These are phyloP conservation scores for Fusarium proliferatum DNA, from an alignment of 2,329 filamentous ascomycete genomes.

Conservation along the genomic window DNA sequence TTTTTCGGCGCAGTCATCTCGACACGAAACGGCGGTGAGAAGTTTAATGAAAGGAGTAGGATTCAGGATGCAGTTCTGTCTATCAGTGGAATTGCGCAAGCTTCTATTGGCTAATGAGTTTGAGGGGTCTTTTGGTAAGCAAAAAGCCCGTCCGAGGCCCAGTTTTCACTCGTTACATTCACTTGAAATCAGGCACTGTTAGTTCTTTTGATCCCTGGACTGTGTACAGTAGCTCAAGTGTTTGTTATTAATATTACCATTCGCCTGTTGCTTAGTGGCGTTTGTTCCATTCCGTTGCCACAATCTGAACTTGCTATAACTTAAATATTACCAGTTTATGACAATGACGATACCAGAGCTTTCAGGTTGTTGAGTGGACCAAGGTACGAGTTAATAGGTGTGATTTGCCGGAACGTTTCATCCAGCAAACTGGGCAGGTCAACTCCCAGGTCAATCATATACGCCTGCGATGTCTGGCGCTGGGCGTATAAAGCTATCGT, in stretches of 20 bases:
- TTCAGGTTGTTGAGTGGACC: not conserved
- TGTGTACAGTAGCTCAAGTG: not conserved
- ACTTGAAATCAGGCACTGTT: not conserved
- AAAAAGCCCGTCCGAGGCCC: too few relatives aligned
- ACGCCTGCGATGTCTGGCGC: conserved; percentile 10
- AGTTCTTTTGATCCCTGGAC: too few relatives aligned
- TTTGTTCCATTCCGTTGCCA: not conserved
- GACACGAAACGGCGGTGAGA: not conserved
- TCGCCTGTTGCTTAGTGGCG: not conserved
- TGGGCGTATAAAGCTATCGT: conserved; percentile 11
- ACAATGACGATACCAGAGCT: not conserved
- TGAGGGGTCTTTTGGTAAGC: not conserved
- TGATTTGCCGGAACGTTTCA: conserved; percentile 5
- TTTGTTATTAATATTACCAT: not conserved
- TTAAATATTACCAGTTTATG: not conserved
- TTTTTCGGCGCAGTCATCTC: not conserved
- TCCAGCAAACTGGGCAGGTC: conserved; percentile 12
- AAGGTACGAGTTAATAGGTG: not conserved
- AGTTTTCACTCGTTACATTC: not conserved
- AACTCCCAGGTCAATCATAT: conserved; percentile 10
- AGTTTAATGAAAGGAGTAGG: not conserved
- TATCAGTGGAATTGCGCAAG: not conserved
- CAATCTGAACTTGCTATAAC: not conserved
- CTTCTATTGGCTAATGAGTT: not conserved
- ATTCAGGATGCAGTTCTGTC: not conserved